Evolutionary conservation across 805 yeast species (phyloP), one percentile per base, ranked within the genome.

Genomic region (Myxozyma kluyveri): DNA sequence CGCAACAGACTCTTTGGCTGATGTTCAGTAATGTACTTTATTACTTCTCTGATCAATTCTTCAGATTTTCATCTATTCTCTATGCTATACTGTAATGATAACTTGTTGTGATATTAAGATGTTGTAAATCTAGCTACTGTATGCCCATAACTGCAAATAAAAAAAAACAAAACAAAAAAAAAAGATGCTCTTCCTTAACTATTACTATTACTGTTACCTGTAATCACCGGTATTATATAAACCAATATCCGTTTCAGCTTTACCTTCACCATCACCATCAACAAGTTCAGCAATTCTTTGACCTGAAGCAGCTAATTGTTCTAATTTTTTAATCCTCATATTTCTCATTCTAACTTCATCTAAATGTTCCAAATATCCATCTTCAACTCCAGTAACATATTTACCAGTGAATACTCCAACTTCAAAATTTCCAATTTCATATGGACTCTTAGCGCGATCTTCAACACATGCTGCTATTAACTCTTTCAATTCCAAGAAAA

Each of bases 341-440:
- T 88, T 88, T 64, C 78, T 78, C 14, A 91, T 95, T 67, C 99
- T 78, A 52, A 88, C 80, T 59, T 76, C 75, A 70, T 90, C 98
- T 57, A 93, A 78, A 67, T 86, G 90, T 59, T 80, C 80, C 52
- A 93, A 70, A 68, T 91, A 90, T 42, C 80, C 79, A 64, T 86
- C 84, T 69, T 88, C 96, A 41, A 83, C 84, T 48, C 98, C 98
- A n/a, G 99, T 93, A 54, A 91, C 83, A 69, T 93, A 93, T 55
- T 82, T 72, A 44, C 99, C 99, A 9, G 95, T 93, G 70, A 93
- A 93, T 12, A 93, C 99, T 68, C 99, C 99, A 47, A 88, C 90
- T 73, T 93, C 99, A 64, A 89, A 93, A 36, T 83, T 79, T 23
- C 75, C 72, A 54, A 86, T 74, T 14, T 64, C 60, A 18, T 56